These are phyloP conservation scores for Bipolaris cookei DNA, from an alignment of 2,329 filamentous ascomycete species.

Conservation along the genomic window DNA sequence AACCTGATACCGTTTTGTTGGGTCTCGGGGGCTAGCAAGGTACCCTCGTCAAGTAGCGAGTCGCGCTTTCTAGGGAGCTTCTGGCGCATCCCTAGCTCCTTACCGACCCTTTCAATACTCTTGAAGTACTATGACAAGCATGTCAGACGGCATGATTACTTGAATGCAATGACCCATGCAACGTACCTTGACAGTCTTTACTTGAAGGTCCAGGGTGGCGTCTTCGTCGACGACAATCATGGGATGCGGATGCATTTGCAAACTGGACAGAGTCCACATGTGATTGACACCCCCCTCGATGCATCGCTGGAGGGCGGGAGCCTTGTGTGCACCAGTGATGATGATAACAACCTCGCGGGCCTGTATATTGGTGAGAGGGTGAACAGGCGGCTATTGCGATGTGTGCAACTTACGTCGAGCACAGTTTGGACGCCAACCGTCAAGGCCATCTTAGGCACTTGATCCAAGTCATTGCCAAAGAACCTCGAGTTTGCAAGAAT, in stretches of 20 bases:
- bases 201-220: conserved; percentile 57
- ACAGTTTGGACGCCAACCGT: conserved; percentile 87
- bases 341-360: conserved; percentile 83
- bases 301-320: conserved; percentile 77
- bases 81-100: conserved; percentile 54
- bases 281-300: conserved; percentile 85
- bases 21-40: conserved; percentile 25
- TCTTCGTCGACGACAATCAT: conserved; percentile 86
- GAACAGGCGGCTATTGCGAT: background rate
- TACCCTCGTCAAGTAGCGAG: conserved; percentile 40
- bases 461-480: conserved; percentile 74
- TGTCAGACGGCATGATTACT: background rate
- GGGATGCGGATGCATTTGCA: conserved; percentile 81
- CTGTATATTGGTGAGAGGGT: conserved; percentile 34
- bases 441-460: conserved; percentile 81
- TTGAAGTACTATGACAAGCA: conserved; percentile 54
- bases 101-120: conserved; percentile 56
- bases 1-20: conserved; percentile 34
- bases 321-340: conserved; percentile 81
- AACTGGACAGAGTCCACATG: conserved; percentile 85
- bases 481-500: conserved; percentile 85
- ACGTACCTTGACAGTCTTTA: conserved; percentile 51
- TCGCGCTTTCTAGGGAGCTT: conserved; percentile 50
- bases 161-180: background rate
- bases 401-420: conserved; percentile 62